Evolutionary conservation across 2,329 filamentous ascomycete genomes (phyloP), one percentile per base, ranked within the genome.

Genomic region (Fulvia fulva): DNA sequence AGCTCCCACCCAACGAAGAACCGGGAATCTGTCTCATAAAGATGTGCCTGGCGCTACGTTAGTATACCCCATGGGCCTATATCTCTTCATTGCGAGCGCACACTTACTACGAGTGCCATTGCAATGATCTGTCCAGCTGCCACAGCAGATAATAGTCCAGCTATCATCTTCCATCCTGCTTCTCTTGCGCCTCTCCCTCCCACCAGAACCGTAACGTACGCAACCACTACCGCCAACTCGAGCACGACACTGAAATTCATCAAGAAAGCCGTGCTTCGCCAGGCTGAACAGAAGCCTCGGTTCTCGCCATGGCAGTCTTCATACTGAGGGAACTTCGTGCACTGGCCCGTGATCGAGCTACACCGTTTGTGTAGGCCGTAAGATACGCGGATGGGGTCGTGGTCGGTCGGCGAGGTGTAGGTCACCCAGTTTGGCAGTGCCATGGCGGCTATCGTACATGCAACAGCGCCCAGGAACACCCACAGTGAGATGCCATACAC

Each of bases 251-350:
- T 83, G 67, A 97, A 89, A 53, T 87, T 89, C 78, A 96, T 91
- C 63, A 96, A 76, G 75, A 97, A 97, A 23, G 90, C 91, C 34
- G 91, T 86, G 25, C 86, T 90, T 59, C 89, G 84, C 93, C 93
- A 99, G 82, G 95, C 88, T 67, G 86, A 88, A 79, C 94, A 97
- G 76, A 97, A 97, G 69, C 86, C 85, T 53, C 85, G 81, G 66
- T 87, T 83, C 53, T 84, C 82, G 66, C 80, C 82, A 56, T 78
- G 77, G 74, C 90, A 93, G 71, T 90, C 86, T 57, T 83, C 79
- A 55, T 82, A 77, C 63, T 81, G 79, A 3, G 90, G 90, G 73
- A 91, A 94, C 30, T 78, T 76, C 23, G 79, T 78, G 73, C 89
- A 92, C 62, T 73, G 73, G 51, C 84, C 80, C 46, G 83, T 83